Evolutionary conservation across 371 early-diverging fungal species (phyloP).

Genomic region (Coemansia sp.): DNA sequence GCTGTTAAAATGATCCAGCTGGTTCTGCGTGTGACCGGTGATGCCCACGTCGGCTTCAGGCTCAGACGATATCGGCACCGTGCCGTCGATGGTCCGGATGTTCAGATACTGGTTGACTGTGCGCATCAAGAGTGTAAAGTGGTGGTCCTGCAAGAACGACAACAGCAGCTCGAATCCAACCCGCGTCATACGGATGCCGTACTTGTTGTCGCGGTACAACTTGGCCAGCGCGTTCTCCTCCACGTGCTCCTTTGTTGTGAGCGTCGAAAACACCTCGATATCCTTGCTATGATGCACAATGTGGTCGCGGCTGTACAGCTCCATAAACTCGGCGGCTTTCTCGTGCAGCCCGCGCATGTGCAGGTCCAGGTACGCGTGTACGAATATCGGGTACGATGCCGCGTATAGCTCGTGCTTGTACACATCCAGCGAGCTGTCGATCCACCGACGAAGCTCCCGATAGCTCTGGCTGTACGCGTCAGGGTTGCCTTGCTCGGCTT

Average conservation of each 20-base stretch:
- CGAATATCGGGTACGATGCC: constrained; percentile 92
- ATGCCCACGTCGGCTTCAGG: constrained; percentile 73
- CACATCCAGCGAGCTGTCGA: constrained; percentile 91
- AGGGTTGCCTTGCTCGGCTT: constrained; percentile 74
- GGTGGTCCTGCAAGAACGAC: constrained; percentile 90
- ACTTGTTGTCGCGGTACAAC: constrained; percentile 83
- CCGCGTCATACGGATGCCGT: constrained; percentile 82
- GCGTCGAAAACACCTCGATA: constrained; percentile 61
- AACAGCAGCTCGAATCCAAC: constrained; percentile 93
- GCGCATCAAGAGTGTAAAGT: constrained; percentile 80
- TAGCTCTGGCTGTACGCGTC: constrained; percentile 78
- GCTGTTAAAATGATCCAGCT: constrained; percentile 80
- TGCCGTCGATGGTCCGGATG: constrained; percentile 59
- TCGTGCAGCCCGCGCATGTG: constrained; percentile 55
- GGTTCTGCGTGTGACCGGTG: constrained; percentile 71
- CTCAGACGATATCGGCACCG: constrained; percentile 45
- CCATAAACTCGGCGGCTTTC: constrained; percentile 84
- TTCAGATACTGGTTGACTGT: constrained; percentile 94
- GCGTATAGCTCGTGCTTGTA: constrained; percentile 89
- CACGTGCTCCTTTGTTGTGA: constrained; percentile 74
- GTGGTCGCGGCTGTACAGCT: constrained; percentile 74
- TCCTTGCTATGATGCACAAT: constrained; percentile 70
- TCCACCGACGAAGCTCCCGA: constrained; percentile 82
- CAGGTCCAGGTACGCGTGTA: constrained; percentile 93
- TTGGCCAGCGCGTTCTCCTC: constrained; percentile 79